These are phyloP conservation scores for Leucoagaricus sp. DNA, from an alignment of 1,284 basidiomycete genomes.

Conservation along the genomic window DNA sequence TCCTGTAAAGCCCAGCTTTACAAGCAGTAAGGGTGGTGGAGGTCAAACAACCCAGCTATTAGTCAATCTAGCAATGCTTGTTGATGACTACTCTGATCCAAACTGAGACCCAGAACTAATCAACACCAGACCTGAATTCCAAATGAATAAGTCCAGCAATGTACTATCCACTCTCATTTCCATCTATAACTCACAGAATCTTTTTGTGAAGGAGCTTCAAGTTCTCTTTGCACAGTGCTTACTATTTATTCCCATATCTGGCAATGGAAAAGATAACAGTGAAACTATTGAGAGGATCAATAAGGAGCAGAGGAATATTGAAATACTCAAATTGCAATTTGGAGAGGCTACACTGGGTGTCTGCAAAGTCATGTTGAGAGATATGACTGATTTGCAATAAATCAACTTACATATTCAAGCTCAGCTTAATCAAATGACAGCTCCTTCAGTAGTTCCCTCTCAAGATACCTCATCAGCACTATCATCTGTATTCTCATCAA, in stretches of 20 bases:
- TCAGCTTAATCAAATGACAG: slow-evolving; percentile 32
- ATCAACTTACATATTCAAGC: slow-evolving; percentile 85
- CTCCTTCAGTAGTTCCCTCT: background rate
- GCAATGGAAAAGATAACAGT: slow-evolving; percentile 34
- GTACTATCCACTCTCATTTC: slow-evolving; percentile 93
- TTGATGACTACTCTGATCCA: slow-evolving; percentile 86
- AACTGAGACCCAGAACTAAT: slow-evolving; percentile 94
- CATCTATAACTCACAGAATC: slow-evolving; percentile 93
- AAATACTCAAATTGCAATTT: slow-evolving; percentile 91
- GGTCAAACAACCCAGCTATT: background rate
- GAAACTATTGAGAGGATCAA: slow-evolving; percentile 83
- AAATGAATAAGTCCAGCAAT: slow-evolving; percentile 85
- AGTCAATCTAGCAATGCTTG: slow-evolving; percentile 15
- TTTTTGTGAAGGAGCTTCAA: slow-evolving; percentile 94
- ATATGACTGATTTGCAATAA: slow-evolving; percentile 91
- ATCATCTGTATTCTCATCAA: background rate
- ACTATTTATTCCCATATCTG: slow-evolving; percentile 57
- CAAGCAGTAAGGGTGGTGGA: background rate
- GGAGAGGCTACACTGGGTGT: slow-evolving; percentile 89
- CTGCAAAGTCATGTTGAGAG: slow-evolving; percentile 95
- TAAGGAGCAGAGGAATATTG: slow-evolving; percentile 88
- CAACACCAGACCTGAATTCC: slow-evolving; percentile 92
- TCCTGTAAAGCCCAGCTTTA: no score
- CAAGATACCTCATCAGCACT: background rate
- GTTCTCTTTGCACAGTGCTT: slow-evolving; percentile 84